These are phyloP conservation scores for Radiomyces spectabilis DNA, from an alignment of 192 early-diverging fungal species.

Conservation along the genomic window DNA sequence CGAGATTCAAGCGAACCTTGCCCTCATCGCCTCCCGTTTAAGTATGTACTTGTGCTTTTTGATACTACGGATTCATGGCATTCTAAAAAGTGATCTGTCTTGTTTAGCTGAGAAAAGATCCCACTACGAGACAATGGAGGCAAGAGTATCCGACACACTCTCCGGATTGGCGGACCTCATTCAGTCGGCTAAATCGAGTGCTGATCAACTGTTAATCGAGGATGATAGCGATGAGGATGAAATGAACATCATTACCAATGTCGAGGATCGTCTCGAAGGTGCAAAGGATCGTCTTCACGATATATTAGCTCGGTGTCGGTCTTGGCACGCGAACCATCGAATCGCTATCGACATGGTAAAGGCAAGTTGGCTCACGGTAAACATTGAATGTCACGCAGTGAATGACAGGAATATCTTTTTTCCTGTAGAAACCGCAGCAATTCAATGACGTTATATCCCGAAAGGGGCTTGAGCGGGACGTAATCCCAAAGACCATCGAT, in stretches of 20 bases:
- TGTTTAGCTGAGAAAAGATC: constrained; percentile 6
- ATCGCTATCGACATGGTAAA: background rate
- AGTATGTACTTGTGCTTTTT: constrained; percentile 2
- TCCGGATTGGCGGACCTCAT: background rate
- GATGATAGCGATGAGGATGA: constrained; percentile 1
- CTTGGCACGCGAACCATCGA: background rate
- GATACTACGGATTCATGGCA: background rate
- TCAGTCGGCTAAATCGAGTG: background rate
- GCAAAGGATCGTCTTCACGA: background rate
- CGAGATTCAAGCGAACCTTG: constrained; percentile 17
- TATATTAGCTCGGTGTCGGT: background rate
- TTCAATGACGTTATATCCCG: background rate
- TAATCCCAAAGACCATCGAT: too few relatives aligned
- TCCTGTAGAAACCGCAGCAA: too few relatives aligned
- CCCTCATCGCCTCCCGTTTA: constrained; percentile 15
- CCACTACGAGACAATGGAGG: background rate
- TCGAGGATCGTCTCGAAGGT: background rate
- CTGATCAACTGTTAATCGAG: background rate
- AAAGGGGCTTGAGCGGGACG: too few relatives aligned
- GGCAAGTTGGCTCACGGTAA: background rate
- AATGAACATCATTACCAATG: background rate
- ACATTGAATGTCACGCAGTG: too few relatives aligned
- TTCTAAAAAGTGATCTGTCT: background rate
- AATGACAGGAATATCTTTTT: too few relatives aligned
- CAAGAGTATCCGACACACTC: background rate